phyloP scores from a whole-genome alignment of 495 filamentous ascomycete species.

The Neurospora sp. region DNA sequence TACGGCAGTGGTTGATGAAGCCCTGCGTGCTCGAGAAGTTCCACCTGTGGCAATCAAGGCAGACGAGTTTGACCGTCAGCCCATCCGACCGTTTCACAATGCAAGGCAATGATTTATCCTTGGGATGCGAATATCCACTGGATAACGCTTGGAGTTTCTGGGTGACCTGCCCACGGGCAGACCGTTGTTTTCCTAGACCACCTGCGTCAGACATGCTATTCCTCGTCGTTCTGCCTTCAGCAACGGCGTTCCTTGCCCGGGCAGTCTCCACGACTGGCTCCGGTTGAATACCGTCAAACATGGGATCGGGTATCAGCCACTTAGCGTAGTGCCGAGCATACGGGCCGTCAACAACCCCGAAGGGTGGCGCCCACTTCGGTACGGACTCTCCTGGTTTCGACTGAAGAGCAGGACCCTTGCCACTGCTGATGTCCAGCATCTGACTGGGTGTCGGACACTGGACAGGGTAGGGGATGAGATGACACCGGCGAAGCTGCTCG shows the following conservation, averaged over 20 bases:
- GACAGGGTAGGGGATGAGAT: conserved; percentile 78
- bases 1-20: conserved; percentile 97
- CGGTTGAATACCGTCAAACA: conserved; percentile 61
- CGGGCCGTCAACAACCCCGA: conserved; percentile 82
- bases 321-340: conserved; percentile 88
- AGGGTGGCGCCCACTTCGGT: conserved; percentile 64
- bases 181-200: conserved; percentile 47
- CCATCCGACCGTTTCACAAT: conserved; percentile 44
- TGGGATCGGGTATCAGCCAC: conserved; percentile 84
- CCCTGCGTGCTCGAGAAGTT: conserved; percentile 94
- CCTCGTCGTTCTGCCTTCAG: conserved; percentile 65
- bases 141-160: conserved; percentile 63
- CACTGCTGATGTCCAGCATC: conserved; percentile 55
- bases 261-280: conserved; percentile 27
- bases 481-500: conserved; percentile 86
- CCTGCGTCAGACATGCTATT: conserved; percentile 54
- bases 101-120: conserved; percentile 50
- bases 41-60: conserved; percentile 75
- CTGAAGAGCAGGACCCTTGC: conserved; percentile 55
- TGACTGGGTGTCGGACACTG: conserved; percentile 48
- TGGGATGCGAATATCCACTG: conserved; percentile 57
- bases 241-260: conserved; percentile 28
- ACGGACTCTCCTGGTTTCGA: conserved; percentile 45
- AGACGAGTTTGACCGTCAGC: conserved; percentile 65
- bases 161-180: conserved; percentile 46